Base-by-base conservation (phyloP, 805 yeast species). In the Myxozyma neotropica region DNA sequence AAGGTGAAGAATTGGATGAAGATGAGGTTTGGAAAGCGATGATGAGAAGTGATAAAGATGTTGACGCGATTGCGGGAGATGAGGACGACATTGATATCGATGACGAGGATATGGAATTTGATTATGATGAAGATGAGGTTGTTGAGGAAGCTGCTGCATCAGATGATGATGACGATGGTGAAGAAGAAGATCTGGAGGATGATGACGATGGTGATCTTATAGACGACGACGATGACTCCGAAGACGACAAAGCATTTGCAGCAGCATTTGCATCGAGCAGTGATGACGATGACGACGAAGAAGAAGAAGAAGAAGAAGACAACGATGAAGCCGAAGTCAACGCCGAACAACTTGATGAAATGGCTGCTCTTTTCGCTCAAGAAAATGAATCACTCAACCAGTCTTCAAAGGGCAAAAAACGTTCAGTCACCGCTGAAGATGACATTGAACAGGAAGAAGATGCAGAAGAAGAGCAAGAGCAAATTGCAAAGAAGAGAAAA, bases 11-110 rank as follows among this genome's bases (percentile, higher is more conserved):
- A 29, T 85, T 80, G 70, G 82, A 78, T 42, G 83, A 3, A 66
- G 91, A 83, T 48, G 92, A 87, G 67, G 84, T 89, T 29, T 89
- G 93, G 90, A 77, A 84, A 61, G 96, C 95, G 0, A 78, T 89
- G 69, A 89, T 87, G 55, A 92, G 81, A 68, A 84, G 83, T 55
- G 76, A 81, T 67, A 90, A 80, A 64, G 84, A 86, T 0, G 86
- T 81, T 35, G 82, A 81, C 24, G n/a, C n/a, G n/a, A 23, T 7
- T 47, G 6, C 10, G 10, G 35, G 10, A 33, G 79, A 78, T 45
- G 83, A 77, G 38, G 83, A 75, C 46, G 81, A 73, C 2, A 53
- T 43, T 12, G 69, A 51, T 5, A 65, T 58, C 17, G 74, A 74
- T 8, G 33, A 24, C 13, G 76, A 69, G 2, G 72, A 65, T 44